Conservation (phyloP, 257 asterid genomes). For the Leonotis leonurus region DNA sequence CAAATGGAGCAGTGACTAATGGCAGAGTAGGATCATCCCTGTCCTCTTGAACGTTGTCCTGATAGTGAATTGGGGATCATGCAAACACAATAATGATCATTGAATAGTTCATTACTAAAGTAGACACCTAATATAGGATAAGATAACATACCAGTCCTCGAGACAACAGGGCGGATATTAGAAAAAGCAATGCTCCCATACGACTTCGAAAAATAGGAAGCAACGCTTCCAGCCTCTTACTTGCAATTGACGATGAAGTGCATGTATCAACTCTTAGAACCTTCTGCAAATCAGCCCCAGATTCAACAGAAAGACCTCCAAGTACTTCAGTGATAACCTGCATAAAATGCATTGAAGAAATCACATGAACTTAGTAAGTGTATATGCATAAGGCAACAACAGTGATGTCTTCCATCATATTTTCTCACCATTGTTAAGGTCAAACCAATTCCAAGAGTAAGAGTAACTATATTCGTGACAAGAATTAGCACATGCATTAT, state of each 20-base stretch:
- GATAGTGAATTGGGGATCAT: conserved; percentile 9
- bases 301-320: conserved; percentile 70
- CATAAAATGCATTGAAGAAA: neutral
- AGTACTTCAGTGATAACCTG: conserved; percentile 68
- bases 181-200: conserved; percentile 86
- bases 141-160: conserved; percentile 73
- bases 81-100: neutral
- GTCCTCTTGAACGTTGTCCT: conserved; percentile 51
- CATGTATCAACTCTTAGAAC: conserved; percentile 52
- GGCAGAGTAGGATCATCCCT: conserved; percentile 97
- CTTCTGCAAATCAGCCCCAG: conserved; percentile 68
- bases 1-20: conserved; percentile 95
- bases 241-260: conserved; percentile 46
- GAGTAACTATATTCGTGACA: neutral
- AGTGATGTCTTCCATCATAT: neutral
- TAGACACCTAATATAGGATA: neutral
- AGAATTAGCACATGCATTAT: too few species aligned
- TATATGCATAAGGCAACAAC: neutral
- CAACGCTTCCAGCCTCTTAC: conserved; percentile 55
- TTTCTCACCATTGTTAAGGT: conserved; percentile 3
- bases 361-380: neutral
- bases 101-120: too few species aligned
- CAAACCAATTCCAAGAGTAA: neutral
- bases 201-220: conserved; percentile 87
- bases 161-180: conserved; percentile 84